Evolutionary conservation across 1,284 basidiomycete species (phyloP).

Genomic region (Melanopsichium pennsylvanicum): DNA sequence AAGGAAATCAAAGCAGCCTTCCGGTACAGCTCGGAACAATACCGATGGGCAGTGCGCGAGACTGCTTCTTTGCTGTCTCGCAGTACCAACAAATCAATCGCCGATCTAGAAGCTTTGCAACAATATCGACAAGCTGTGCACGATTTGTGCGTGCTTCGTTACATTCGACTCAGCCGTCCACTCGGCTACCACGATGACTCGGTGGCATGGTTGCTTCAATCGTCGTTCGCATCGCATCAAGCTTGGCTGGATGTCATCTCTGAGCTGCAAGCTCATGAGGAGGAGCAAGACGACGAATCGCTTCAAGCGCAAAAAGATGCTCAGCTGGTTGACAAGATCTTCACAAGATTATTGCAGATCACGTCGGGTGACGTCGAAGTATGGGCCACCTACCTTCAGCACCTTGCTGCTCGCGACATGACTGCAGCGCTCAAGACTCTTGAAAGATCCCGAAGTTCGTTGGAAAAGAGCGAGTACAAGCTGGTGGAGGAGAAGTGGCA

Average conservation of each 20-base stretch:
- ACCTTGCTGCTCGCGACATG: conserved; percentile 18
- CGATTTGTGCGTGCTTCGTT: conserved; percentile 34
- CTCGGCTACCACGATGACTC: conserved; percentile 16
- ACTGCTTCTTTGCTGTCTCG: conserved; percentile 34
- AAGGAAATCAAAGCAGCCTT: conserved; percentile 25
- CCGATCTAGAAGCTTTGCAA: conserved; percentile 24
- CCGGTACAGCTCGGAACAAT: conserved; percentile 25
- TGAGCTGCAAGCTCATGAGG: not conserved
- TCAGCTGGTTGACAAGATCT: conserved; percentile 19
- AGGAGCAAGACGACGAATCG: not conserved
- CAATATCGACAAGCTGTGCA: conserved; percentile 29
- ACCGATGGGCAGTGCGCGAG: conserved; percentile 40
- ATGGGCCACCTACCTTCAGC: conserved; percentile 20
- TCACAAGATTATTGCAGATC: conserved; percentile 23
- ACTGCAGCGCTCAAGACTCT: conserved; percentile 17
- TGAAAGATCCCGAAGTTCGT: conserved; percentile 5
- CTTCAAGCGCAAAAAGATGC: conserved; percentile 1
- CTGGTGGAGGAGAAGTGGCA: conserved; percentile 35
- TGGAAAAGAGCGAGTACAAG: conserved; percentile 25
- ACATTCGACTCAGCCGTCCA: conserved; percentile 18
- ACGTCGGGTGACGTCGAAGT: conserved; percentile 19
- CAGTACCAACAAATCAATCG: conserved; percentile 6
- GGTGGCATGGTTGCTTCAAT: conserved; percentile 29
- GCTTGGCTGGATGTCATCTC: conserved; percentile 22
- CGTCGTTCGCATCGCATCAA: conserved; percentile 17